Percentiles rank a stretch among this genome's conserved stretches.
phyloP scores from a whole-genome alignment of 23 red algal species.

The Rhodosorus marinus region DNA sequence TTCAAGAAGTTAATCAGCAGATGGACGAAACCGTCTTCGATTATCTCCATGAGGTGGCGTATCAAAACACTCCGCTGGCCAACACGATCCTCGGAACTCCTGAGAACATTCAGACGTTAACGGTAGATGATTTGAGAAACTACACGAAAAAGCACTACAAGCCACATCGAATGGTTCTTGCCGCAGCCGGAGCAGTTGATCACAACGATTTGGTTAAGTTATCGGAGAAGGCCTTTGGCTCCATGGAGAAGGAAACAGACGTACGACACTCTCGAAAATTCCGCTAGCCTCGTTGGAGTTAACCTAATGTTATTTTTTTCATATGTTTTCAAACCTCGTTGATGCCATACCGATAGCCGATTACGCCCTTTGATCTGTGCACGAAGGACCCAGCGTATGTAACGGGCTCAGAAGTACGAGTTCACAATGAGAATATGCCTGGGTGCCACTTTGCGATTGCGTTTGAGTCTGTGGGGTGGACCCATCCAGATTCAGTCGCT shows the following conservation, averaged over 20 bases:
- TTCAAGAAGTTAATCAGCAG: conserved; percentile 81
- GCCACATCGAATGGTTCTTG: conserved; percentile 97
- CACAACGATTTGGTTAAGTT: conserved; percentile 63
- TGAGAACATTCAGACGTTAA: conserved; percentile 77
- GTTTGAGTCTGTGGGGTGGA: conserved; percentile 93
- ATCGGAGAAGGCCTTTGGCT: conserved; percentile 67
- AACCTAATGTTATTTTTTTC: too few species aligned
- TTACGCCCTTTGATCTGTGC: conserved; percentile 41
- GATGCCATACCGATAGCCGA: too few species aligned
- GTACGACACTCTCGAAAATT: too few species aligned
- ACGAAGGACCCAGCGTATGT: conserved; percentile 65
- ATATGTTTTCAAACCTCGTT: too few species aligned
- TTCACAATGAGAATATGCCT: conserved; percentile 77
- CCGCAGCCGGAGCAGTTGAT: conserved; percentile 63
- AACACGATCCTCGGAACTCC: conserved; percentile 81
- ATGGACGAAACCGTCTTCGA: conserved; percentile 96
- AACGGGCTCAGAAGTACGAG: conserved; percentile 83
- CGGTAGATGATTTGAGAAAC: conserved; percentile 38
- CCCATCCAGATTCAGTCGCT: conserved; percentile 81
- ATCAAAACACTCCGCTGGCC: conserved; percentile 70
- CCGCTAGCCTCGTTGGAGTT: too few species aligned
- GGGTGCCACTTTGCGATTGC: conserved; percentile 88
- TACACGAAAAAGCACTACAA: conserved; percentile 83
- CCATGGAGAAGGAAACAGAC: conserved; percentile 24
- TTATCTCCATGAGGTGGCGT: conserved; percentile 83